Evolutionary conservation across 768 basidiomycete species (phyloP).

Genomic region (Rhodotorula graminis): DNA sequence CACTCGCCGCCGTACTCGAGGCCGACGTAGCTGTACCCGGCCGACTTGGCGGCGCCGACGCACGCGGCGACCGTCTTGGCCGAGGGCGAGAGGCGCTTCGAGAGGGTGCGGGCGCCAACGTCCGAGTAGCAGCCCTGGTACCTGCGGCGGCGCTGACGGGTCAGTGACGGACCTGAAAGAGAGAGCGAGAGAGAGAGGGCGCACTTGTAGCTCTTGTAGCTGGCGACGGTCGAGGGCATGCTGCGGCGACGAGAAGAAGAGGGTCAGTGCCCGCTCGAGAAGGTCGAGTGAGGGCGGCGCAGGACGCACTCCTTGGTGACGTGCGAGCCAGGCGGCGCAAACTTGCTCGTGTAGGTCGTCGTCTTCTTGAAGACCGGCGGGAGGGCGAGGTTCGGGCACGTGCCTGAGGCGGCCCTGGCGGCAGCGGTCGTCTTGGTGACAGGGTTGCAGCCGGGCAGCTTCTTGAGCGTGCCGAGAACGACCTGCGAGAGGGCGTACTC

Average conservation of each 20-base stretch:
- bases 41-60: neutral
- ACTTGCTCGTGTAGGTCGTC: neutral
- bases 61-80: constrained; percentile 5
- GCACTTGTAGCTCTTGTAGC: constrained; percentile 5
- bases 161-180: too few relatives aligned
- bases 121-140: constrained; percentile 19
- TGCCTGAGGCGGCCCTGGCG: neutral
- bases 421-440: constrained; percentile 8
- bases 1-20: constrained; percentile 7
- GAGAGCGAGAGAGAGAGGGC: neutral
- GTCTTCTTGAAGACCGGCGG: neutral
- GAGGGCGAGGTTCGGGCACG: neutral
- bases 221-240: neutral
- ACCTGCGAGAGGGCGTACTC: neutral
- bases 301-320: neutral
- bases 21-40: constrained; percentile 5
- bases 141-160: neutral
- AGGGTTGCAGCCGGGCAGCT: constrained; percentile 21
- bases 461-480: constrained; percentile 3
- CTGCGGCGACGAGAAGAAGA: neutral
- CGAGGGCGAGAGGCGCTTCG: neutral
- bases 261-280: neutral
- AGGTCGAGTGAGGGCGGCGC: neutral
- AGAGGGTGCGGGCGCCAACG: neutral
- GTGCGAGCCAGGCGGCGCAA: constrained; percentile 5